Evolutionary conservation across 1,284 basidiomycete species (phyloP), one percentile per base, ranked within the genome.

Genomic region (Lentinula novae-zelandiae): DNA sequence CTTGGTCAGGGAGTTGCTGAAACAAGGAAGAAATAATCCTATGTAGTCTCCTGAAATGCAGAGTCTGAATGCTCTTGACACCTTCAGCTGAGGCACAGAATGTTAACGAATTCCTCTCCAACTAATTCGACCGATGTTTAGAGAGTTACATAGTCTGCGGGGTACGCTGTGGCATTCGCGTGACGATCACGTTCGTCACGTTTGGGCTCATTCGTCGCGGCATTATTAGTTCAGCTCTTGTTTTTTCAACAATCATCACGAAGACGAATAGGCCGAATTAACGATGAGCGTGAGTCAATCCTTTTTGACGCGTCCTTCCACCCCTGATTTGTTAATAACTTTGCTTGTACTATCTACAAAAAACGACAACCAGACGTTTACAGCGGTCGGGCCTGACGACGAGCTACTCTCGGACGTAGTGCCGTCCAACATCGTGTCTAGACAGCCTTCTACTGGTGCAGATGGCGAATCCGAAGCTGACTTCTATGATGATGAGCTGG

Each of bases 351-450:
- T 2, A 79, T 76, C 42, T 83, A 85, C 67, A 70, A 75, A 64
- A 68, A 68, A 51, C 62, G 76, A 20, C 55, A 74, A 38, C 63
- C 22, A 63, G 62, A 63, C 59, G 1, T 63, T 63, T 39, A 63
- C 62, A 17, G 57, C 59, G 10, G 52, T 58, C 12, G 59, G 55
- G 13, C 59, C 55, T 5, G 90, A 92, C 6, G 90, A 92, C 60
- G 90, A 92, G 70, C 84, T 90, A 53, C 79, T 92, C 62, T 91
- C 89, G 69, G 89, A 92, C 70, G 80, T 92, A 58, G 85, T 92
- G 13, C 90, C 90, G 0, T 90, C 87, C 72, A 92, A 92, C 70
- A 89, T 92, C 63, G 87, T 92, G 56, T 92, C 90, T 64, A 83
- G 90, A 65, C 88, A 91, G 80, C 81, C 86, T 54, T 92, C 89